A percentile compares a stretch with the other conserved stretches of the same genome.
Conservation (phyloP, 495 filamentous ascomycete genomes). For the Achaetomiella virescens region DNA sequence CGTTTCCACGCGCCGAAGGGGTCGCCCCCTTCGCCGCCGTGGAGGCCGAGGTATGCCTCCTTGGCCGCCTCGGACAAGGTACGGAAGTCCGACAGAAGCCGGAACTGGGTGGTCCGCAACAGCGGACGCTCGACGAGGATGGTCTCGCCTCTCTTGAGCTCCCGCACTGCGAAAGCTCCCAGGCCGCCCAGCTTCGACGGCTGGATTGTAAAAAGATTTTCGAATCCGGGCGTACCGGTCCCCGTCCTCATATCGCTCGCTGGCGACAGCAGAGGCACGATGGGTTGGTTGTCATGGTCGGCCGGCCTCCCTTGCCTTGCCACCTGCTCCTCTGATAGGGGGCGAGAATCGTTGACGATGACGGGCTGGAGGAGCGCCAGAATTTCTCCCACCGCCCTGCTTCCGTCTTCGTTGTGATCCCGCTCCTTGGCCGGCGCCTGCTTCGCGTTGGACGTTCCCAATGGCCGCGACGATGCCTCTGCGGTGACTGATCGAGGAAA, state of each 20-base stretch:
- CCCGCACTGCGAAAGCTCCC: slow-evolving; percentile 26
- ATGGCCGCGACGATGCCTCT: background rate
- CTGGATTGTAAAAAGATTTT: slow-evolving; percentile 20
- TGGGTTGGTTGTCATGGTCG: background rate
- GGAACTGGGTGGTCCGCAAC: slow-evolving; percentile 10
- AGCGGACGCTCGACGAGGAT: slow-evolving; percentile 26
- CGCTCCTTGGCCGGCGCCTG: no score
- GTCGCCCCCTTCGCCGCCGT: slow-evolving; percentile 1
- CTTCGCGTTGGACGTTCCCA: no score
- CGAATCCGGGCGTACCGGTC: no score
- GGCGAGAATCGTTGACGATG: background rate
- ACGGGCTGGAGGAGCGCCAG: background rate
- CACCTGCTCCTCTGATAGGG: background rate
- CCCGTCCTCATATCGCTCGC: background rate
- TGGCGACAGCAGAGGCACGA: background rate
- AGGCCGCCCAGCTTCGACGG: slow-evolving; percentile 23
- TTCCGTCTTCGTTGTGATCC: no score
- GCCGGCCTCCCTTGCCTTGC: background rate
- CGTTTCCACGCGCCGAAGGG: slow-evolving; percentile 16
- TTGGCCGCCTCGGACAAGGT: slow-evolving; percentile 11
- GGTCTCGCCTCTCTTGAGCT: slow-evolving; percentile 21
- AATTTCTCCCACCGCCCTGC: no score
- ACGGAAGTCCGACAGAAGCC: slow-evolving; percentile 15
- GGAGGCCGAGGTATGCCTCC: slow-evolving; percentile 11
- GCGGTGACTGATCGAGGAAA: background rate